Evolutionary conservation across 768 basidiomycete species (phyloP).

Genomic region (Gloeophyllum trabeum): DNA sequence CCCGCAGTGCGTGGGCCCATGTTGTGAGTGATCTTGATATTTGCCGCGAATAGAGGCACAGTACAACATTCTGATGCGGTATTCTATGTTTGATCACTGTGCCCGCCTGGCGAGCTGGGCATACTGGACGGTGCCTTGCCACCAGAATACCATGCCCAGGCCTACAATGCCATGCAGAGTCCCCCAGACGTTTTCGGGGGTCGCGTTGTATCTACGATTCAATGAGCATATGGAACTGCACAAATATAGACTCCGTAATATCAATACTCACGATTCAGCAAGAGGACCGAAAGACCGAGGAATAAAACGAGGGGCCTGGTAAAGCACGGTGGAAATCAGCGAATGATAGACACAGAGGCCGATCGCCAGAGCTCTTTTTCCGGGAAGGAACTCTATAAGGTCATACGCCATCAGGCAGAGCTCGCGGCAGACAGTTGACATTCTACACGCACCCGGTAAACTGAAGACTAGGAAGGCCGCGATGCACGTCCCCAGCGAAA

Average conservation of each 20-base stretch:
- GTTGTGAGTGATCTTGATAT: too few relatives aligned
- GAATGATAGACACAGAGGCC: conserved; percentile 69
- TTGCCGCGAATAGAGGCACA: too few relatives aligned
- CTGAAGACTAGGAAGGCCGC: conserved; percentile 50
- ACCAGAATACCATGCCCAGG: conserved; percentile 67
- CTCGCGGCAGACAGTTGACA: too few relatives aligned
- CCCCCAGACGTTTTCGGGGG: conserved; percentile 70
- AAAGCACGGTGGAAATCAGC: conserved; percentile 61
- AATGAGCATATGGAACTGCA: too few relatives aligned
- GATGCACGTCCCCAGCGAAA: conserved; percentile 51
- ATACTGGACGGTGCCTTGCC: conserved; percentile 62
- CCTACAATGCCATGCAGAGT: conserved; percentile 61
- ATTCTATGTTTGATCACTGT: too few relatives aligned
- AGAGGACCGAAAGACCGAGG: conserved; percentile 55
- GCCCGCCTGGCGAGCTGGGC: not conserved
- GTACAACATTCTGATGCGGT: too few relatives aligned
- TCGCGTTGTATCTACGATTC: conserved; percentile 43
- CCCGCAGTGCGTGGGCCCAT: too few relatives aligned
- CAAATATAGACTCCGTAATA: not conserved
- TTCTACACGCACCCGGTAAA: conserved; percentile 51
- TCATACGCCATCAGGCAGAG: too few relatives aligned
- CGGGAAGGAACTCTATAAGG: conserved; percentile 63
- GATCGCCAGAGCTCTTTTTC: conserved; percentile 76
- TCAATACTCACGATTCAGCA: conserved; percentile 47
- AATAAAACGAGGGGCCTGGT: conserved; percentile 70